Base-by-base conservation (phyloP, 805 yeast genomes). In the Hanseniaspora hatyaiensis region DNA sequence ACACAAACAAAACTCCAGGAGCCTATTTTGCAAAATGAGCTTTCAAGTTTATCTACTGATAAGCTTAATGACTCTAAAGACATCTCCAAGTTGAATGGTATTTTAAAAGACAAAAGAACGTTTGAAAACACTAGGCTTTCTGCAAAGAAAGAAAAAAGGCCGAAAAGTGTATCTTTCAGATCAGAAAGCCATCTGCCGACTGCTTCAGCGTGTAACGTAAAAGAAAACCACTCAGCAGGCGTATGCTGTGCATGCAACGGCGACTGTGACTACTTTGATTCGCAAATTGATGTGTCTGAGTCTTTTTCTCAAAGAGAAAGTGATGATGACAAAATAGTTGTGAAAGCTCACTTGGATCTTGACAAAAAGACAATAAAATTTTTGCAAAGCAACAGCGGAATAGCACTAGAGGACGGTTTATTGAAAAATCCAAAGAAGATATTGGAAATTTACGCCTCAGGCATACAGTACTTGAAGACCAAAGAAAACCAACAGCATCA, bases 391-490 rank as follows among this genome's bases (percentile, higher is more conserved):
- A 11, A 19, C 1, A 34, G 34, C 6, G 41, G 41, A 11, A 34
- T 37, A 4, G 6, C 6, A 3, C 9, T 44, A 13, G 41, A 34
- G 12, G 41, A 29, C 11, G 8, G 13, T 2, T 13, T 44, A 4
- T 20, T 34, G 16, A 29, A 22, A 11, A 44, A 30, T 3, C 48
- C 48, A 3, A 44, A 44, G 18, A 24, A 24, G 16, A 15, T 44
- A 6, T 44, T 44, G 28, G 38, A 38, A 6, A 30, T 38, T 6
- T 44, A 44, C 22, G 40, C 30, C 22, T 19, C 41, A 8, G 26
- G 13, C 16, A 36, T 44, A 20, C 19, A 31, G 5, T 15, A 34
- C 8, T 15, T 34, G 4, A 15, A 22, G 24, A 18, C 36, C 16
- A 24, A 32, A 11, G 6, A 13, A 3, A 6, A 13, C 13, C 32